These are phyloP conservation scores for Cornus suecica DNA, from an alignment of 148 eudicot species.

Conservation along the genomic window DNA sequence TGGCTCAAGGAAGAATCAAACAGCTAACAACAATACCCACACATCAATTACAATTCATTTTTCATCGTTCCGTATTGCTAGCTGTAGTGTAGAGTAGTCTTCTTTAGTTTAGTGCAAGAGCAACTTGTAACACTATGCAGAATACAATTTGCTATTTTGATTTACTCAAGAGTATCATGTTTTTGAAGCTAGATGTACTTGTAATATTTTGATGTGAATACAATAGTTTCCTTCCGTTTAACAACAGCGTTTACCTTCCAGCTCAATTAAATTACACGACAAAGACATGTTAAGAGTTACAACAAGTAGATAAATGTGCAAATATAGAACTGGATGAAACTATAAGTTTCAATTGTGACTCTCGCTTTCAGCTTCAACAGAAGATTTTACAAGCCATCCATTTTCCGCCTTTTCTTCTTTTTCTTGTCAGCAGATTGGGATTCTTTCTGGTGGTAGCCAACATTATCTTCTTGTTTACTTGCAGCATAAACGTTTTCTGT, in stretches of 20 bases:
- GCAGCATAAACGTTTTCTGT: slow-evolving; percentile 11
- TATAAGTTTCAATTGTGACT: slow-evolving; percentile 3
- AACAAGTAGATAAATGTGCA: not conserved
- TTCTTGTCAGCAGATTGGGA: slow-evolving; percentile 15
- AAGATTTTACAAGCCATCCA: slow-evolving; percentile 24
- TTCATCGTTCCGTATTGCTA: slow-evolving; percentile 1
- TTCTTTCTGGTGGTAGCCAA: not conserved
- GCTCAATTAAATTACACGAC: not conserved
- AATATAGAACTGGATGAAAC: not conserved
- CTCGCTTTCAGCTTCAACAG: slow-evolving; percentile 19
- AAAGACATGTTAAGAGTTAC: not conserved
- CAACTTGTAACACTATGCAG: slow-evolving; percentile 8
- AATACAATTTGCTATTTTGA: slow-evolving; percentile 18
- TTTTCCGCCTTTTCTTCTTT: slow-evolving; percentile 16
- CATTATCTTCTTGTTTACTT: not conserved
- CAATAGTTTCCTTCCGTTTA: slow-evolving; percentile 12
- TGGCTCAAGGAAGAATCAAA: slow-evolving; percentile 3
- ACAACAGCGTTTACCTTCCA: slow-evolving; percentile 1
- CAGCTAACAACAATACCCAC: slow-evolving; percentile 3
- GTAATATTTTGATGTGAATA: slow-evolving; percentile 27
- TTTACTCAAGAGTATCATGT: not conserved
- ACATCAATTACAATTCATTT: slow-evolving; percentile 1
- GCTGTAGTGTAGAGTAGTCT: not conserved
- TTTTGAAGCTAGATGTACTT: slow-evolving; percentile 21
- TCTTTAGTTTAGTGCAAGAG: not conserved